Base-by-base conservation (phyloP, 345 rosid genomes). In the Turritis glabra region DNA sequence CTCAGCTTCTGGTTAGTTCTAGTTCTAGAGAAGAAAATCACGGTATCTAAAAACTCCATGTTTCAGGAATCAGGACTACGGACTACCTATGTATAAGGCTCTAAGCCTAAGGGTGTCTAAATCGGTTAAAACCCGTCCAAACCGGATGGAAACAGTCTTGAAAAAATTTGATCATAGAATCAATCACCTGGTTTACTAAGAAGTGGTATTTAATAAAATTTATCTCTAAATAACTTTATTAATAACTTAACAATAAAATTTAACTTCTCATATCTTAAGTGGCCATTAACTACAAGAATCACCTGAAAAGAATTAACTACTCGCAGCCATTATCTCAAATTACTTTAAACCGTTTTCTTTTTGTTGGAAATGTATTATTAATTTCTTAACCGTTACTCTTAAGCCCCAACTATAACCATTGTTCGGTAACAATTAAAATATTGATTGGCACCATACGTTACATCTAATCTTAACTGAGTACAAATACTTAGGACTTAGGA, bases 351-450 rank as follows among this genome's bases (percentile, higher is more conserved):
- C 37, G 54, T 64, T 64, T 17, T 56, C 8, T 21, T 26, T 63
- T 44, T 29, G 54, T 64, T 44, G 26, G 54, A 27, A 23, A 60
- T 22, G 30, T 6, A 22, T 3, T 63, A 26, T 4, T 9, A 56
- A 30, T 29, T 21, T 51, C 23, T 65, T 35, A 32, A 50, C 32
- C 33, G 59, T 66, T 66, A 48, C 69, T 64, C 69, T 17, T 10
- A n/a, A 43, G 18, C 57, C 33, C 15, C 19, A 23, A 33, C 46
- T 50, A 21, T 32, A 53, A 48, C 17, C 21, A 48, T 32, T 50
- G 46, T 50, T 66, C 41, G 32, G 32, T 50, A 48, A 21, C 58
- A 22, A 22, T 15, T 14, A 4, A 19, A 29, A n/a, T 26, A 27
- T 25, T 63, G n/a, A 44, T 48, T 32, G 21, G 30, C 15, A 14